Evolutionary conservation across 2,329 filamentous ascomycete species (phyloP).

Genomic region (Aurifilum marmelostoma): DNA sequence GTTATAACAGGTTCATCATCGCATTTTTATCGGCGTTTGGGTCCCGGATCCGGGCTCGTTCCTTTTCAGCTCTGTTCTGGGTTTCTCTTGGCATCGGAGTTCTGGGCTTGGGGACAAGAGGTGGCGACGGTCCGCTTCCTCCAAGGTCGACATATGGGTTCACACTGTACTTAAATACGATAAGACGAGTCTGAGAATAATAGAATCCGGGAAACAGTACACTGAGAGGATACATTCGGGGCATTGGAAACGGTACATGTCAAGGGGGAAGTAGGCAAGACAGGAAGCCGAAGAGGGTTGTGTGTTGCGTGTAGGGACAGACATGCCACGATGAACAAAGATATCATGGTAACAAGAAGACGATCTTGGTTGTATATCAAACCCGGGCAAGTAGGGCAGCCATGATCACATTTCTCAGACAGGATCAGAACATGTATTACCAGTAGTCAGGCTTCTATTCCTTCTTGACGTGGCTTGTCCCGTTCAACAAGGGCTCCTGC

Average conservation of each 20-base stretch:
- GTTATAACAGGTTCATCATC: neutral
- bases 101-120: neutral
- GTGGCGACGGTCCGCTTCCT: neutral
- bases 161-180: neutral
- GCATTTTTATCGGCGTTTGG: neutral
- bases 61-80: neutral
- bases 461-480: conserved; percentile 37
- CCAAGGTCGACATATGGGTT: neutral
- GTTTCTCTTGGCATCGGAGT: conserved; percentile 7
- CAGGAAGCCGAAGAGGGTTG: neutral
- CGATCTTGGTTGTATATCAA: neutral
- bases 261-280: neutral
- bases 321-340: neutral
- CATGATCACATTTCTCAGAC: neutral
- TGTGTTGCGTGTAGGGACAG: neutral
- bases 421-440: neutral
- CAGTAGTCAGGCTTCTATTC: neutral
- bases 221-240: neutral
- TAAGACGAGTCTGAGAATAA: neutral
- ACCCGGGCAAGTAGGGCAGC: neutral
- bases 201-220: neutral
- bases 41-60: neutral
- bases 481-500: conserved; percentile 42
- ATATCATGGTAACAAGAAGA: neutral
- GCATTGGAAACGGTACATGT: neutral